phyloP scores from a whole-genome alignment of 2,329 filamentous ascomycete species.

The Colletotrichum brevisporum region DNA sequence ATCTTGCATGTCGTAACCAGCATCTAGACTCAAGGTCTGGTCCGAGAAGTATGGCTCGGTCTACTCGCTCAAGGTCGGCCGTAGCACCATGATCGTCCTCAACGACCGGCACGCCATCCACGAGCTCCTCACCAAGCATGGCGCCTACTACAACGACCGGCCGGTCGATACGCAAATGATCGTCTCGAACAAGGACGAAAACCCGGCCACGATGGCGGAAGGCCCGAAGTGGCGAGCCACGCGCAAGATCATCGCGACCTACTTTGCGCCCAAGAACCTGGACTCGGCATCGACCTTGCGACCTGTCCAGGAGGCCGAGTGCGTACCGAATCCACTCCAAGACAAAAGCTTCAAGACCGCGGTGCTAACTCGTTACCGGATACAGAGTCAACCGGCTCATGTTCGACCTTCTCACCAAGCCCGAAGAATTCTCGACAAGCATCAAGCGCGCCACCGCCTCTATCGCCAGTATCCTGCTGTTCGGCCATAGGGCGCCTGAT shows the following conservation, averaged over 20 bases:
- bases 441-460: slow-evolving; percentile 28
- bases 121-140: slow-evolving; percentile 60
- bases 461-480: slow-evolving; percentile 18
- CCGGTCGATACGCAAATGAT: slow-evolving; percentile 44
- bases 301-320: slow-evolving; percentile 61
- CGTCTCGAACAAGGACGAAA: slow-evolving; percentile 1
- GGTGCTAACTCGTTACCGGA: background rate
- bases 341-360: background rate
- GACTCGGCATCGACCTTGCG: slow-evolving; percentile 56
- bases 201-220: slow-evolving; percentile 56
- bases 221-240: slow-evolving; percentile 60
- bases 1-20: background rate
- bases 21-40: slow-evolving; percentile 58
- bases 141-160: slow-evolving; percentile 57
- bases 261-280: slow-evolving; percentile 60
- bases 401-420: slow-evolving; percentile 23
- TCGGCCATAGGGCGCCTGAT: slow-evolving; percentile 8
- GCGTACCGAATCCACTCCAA: slow-evolving; percentile 27
- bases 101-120: slow-evolving; percentile 56
- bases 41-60: slow-evolving; percentile 60
- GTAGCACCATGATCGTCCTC: slow-evolving; percentile 56
- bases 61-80: slow-evolving; percentile 58
- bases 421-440: slow-evolving; percentile 2
- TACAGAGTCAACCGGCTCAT: slow-evolving; percentile 12
- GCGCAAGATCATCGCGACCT: slow-evolving; percentile 60